Base-by-base conservation (phyloP, 306 rosid genomes). In the Phaseolus lunatus region DNA sequence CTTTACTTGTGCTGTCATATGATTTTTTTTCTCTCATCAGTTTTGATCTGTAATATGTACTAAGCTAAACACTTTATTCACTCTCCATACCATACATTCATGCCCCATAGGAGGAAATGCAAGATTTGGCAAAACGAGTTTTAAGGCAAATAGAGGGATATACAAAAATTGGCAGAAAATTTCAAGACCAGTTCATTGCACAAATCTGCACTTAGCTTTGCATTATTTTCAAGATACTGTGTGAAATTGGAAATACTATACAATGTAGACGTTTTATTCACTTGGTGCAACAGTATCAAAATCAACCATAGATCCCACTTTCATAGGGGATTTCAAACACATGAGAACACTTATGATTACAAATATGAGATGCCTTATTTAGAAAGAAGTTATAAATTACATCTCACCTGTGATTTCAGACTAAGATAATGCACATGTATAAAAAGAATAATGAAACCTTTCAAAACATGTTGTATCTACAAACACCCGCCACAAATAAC, bases 391-490 rank as follows among this genome's bases (percentile, higher is more conserved):
- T 53, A 67, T 61, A 62, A 83, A 67, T 66, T 64, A 75, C 74
- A 82, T 65, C 72, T 67, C 53, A 81, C 54, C 73, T 73, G 75
- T 63, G 73, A 53, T 80, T 80, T 63, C 80, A 61, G 81, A 53
- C 56, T 43, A 41, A 74, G 54, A 76, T 61, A 48, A 79, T 79
- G 75, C 77, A 66, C 87, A 83, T 45, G 82, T 80, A 82, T 75
- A 75, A 52, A 84, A 87, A 85, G 83, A 83, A 84, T 80, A 22
- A 64, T 29, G 76, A 74, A 83, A 70, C 75, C 75, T 72, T 67
- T 75, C 77, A 71, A 76, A 81, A 76, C 54, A 78, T 75, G 77
- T 50, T 82, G 75, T 86, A 86, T 89, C 90, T 90, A 88, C 92
- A 86, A 70, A 73, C 80, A 85, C 65, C 72, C n/a, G 13, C 80